Evolutionary conservation across 83 land plant species (phyloP), one percentile per base, ranked within the genome.

Genomic region (Isoetes engelmannii): DNA sequence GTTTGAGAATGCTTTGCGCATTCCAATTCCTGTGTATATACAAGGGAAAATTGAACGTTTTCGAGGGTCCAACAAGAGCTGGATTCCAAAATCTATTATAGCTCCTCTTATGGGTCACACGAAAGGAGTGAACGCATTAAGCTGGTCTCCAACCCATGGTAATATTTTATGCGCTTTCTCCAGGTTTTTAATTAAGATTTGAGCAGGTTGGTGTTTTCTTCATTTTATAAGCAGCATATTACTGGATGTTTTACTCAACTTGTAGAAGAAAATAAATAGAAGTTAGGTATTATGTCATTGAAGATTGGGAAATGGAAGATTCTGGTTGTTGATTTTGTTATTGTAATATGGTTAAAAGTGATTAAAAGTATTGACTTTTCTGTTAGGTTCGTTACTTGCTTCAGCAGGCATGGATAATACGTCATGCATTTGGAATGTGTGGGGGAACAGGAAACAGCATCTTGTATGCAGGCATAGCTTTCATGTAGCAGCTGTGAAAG

Each of bases 311-410:
- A 57, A 20, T 43, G 42, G 54, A 43, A 45, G 37, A 37, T 10
- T 19, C 54, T 19, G 56, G 10, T 70, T 60, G 54, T 41, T 28
- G 37, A 28, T 0, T 28, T 0, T 28, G 37, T 28, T 28, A 28
- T 2, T 28, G 37, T 28, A 28, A 28, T 28, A 28, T 28, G 37
- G 37, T 28, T 2, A 28, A 28, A 28, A 28, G 37, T 28, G 37
- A 28, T 28, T 28, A 28, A 28, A 28, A 48, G n/a, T 28, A n/a
- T 65, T 51, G 42, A 17, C 4, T 13, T 43, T 4, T 20, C 67
- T 20, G 61, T 19, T 87, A 92, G 98, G 83, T 51, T 91, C 92
- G 68, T 84, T 92, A 69, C 89, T 92, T 81, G 96, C 92, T 68
- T 92, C 98, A 63, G 92, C 86, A 48, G 92, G 92, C 59, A 81